Conservation (phyloP, 2,329 filamentous ascomycete genomes). For the Grosmannia clavigera region DNA sequence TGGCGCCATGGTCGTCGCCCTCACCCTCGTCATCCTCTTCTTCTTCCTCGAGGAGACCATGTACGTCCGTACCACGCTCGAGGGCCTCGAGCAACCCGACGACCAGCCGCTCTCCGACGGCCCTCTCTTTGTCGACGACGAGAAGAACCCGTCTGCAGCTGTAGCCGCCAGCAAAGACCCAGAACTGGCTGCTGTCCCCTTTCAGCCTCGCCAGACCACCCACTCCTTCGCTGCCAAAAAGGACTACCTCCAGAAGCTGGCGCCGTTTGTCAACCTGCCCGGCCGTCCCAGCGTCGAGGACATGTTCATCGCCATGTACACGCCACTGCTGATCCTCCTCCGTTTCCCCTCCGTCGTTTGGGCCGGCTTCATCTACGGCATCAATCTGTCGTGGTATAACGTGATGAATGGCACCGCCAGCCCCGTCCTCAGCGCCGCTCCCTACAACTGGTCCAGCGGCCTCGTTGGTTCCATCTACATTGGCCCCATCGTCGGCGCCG, state of each 20-base stretch:
- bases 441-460: conserved; percentile 14
- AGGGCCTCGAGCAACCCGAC: conserved; percentile 14
- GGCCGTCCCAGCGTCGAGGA: conserved; percentile 12
- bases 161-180: background rate
- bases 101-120: background rate
- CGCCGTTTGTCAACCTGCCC: conserved; percentile 1
- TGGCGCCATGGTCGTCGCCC: conserved; percentile 38
- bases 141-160: background rate
- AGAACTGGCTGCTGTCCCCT: background rate
- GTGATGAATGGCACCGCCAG: conserved; percentile 16
- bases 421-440: conserved; percentile 11
- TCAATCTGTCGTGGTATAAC: conserved; percentile 17
- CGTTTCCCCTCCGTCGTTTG: conserved; percentile 9
- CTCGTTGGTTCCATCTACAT: conserved; percentile 13
- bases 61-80: conserved; percentile 27
- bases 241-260: background rate
- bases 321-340: conserved; percentile 5
- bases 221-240: background rate
- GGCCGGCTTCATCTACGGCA: conserved; percentile 16
- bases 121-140: background rate
- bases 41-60: conserved; percentile 51
- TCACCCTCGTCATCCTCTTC: conserved; percentile 38
- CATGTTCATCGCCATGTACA: conserved; percentile 12
- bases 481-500: conserved; percentile 13
- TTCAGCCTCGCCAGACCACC: background rate